A percentile compares a stretch with the other conserved stretches of the same genome.
Conservation (phyloP, 208 protist genomes). For the Leishmania mexicana region DNA sequence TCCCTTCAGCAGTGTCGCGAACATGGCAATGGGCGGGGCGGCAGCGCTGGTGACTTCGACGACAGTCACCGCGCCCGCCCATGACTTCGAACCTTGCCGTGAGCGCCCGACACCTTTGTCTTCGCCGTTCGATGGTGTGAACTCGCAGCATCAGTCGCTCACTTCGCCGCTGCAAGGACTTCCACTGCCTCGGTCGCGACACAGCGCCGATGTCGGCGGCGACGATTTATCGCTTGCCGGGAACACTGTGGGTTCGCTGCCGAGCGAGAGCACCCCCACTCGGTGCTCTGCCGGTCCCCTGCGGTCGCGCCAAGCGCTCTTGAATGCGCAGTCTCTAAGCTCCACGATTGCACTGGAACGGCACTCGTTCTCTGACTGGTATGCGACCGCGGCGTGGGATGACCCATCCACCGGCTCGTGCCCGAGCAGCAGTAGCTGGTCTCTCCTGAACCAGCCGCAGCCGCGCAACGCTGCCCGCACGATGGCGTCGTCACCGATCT, state of each 20-base stretch:
- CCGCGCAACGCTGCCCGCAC: background rate
- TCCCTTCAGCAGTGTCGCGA: background rate
- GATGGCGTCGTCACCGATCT: background rate
- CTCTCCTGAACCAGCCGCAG: background rate
- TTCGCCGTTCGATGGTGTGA: background rate
- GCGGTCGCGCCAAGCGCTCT: background rate
- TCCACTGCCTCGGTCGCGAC: background rate
- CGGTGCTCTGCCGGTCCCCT: background rate
- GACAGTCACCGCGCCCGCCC: background rate
- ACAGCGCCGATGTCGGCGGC: conserved; percentile 7
- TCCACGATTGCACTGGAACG: background rate
- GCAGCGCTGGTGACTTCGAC: background rate
- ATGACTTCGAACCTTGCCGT: background rate
- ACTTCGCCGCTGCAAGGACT: background rate
- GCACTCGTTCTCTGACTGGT: background rate
- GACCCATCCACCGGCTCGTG: background rate
- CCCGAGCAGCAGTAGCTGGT: conserved; percentile 1
- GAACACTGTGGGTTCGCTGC: background rate
- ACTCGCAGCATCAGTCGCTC: background rate
- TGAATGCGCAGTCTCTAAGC: background rate
- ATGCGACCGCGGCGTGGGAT: background rate
- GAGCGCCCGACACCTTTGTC: background rate
- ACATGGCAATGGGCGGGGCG: background rate
- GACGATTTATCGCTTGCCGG: background rate
- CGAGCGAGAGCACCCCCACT: conserved; percentile 3